Conservation (phyloP, 2,329 filamentous ascomycete species). For the Ophiostoma quercus region DNA sequence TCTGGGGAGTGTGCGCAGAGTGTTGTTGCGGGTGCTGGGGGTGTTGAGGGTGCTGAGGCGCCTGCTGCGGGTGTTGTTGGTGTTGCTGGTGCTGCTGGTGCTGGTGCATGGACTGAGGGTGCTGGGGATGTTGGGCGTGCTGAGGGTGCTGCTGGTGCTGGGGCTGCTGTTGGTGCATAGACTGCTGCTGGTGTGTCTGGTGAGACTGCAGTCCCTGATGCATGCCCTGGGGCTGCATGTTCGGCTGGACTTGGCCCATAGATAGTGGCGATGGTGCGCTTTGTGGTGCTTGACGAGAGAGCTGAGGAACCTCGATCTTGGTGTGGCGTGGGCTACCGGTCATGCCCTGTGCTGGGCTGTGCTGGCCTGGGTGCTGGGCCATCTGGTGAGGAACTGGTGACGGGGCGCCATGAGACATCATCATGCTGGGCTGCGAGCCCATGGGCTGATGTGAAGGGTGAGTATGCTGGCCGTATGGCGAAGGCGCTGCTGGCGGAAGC, state of each 20-base stretch:
- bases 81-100: slow-evolving; percentile 24
- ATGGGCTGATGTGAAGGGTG: slow-evolving; percentile 54
- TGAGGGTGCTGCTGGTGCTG: slow-evolving; percentile 23
- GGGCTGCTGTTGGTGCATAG: slow-evolving; percentile 21
- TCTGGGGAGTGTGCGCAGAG: slow-evolving; percentile 19
- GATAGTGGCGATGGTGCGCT: slow-evolving; percentile 26
- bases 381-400: slow-evolving; percentile 50
- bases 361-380: slow-evolving; percentile 54
- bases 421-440: slow-evolving; percentile 60
- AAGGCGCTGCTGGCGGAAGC: slow-evolving; percentile 55
- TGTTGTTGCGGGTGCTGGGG: slow-evolving; percentile 30
- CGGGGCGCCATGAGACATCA: slow-evolving; percentile 55
- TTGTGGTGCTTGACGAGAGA: slow-evolving; percentile 49
- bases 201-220: slow-evolving; percentile 29
- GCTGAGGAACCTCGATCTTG: slow-evolving; percentile 60
- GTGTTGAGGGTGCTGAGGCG: slow-evolving; percentile 21
- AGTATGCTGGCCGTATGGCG: slow-evolving; percentile 57
- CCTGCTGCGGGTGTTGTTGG: slow-evolving; percentile 29
- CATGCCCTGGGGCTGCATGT: slow-evolving; percentile 39
- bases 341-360: slow-evolving; percentile 52
- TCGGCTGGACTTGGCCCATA: slow-evolving; percentile 27
- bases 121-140: slow-evolving; percentile 17
- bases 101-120: slow-evolving; percentile 21
- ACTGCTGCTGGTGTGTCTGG: slow-evolving; percentile 19
- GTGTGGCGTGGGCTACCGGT: slow-evolving; percentile 56